These are phyloP conservation scores for Chaetomium tenue DNA, from an alignment of 495 filamentous ascomycete genomes.

Conservation along the genomic window DNA sequence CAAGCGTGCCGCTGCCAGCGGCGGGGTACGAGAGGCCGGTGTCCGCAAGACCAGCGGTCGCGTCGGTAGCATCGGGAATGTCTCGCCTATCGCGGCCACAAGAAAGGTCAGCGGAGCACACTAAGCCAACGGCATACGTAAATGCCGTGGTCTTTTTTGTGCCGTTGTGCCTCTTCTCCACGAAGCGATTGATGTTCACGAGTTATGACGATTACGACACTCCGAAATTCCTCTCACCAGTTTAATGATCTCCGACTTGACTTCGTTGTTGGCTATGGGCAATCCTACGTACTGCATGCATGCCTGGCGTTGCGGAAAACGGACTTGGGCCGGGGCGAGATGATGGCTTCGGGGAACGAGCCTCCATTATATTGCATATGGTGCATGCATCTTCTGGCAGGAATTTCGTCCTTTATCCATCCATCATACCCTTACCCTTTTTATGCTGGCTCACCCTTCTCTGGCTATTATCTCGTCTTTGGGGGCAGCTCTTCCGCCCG, in stretches of 20 bases:
- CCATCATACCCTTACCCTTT: background rate
- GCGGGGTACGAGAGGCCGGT: slow-evolving; percentile 55
- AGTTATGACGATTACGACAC: slow-evolving; percentile 20
- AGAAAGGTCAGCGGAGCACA: slow-evolving; percentile 46
- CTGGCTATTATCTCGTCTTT: background rate
- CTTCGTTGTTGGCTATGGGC: slow-evolving; percentile 1
- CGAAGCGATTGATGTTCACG: slow-evolving; percentile 8
- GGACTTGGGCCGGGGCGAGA: background rate
- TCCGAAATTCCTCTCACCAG: background rate
- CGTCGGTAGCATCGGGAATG: slow-evolving; percentile 69
- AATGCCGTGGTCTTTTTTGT: too few relatives aligned
- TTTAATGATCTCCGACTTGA: background rate
- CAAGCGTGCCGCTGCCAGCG: slow-evolving; percentile 55
- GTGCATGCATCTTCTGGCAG: slow-evolving; percentile 20
- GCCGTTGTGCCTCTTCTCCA: background rate
- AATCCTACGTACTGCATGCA: slow-evolving; percentile 10
- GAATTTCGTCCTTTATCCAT: background rate
- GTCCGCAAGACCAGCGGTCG: slow-evolving; percentile 92
- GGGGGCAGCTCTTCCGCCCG: background rate
- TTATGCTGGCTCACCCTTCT: background rate
- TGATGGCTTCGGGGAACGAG: slow-evolving; percentile 2
- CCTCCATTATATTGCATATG: slow-evolving; percentile 15
- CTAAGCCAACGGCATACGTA: background rate
- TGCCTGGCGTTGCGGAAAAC: slow-evolving; percentile 16
- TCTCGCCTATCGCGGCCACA: slow-evolving; percentile 30